Conservation (phyloP, 805 yeast species). For the Metschnikowia gruessii region DNA sequence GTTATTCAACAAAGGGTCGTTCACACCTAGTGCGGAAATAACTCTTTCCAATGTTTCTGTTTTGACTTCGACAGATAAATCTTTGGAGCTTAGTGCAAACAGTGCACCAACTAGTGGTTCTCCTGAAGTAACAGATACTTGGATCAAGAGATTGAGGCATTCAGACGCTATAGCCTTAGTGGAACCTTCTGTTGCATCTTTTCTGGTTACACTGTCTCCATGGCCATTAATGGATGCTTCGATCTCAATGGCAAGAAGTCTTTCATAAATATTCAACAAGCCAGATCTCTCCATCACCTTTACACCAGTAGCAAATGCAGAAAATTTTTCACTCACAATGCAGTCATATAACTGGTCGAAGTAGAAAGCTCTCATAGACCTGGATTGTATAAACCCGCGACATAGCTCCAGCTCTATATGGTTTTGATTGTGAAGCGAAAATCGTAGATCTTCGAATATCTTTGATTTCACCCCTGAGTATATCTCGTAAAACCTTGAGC, state of each 20-base stretch:
- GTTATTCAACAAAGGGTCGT: constrained; percentile 10
- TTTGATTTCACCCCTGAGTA: not conserved
- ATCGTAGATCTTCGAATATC: constrained; percentile 8
- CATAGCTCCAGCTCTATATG: constrained; percentile 4
- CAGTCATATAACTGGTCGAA: constrained; percentile 6
- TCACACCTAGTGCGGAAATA: constrained; percentile 10
- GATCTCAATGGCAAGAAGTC: constrained; percentile 7
- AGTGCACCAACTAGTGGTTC: constrained; percentile 16
- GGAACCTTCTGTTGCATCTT: not conserved
- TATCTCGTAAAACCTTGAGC: not conserved
- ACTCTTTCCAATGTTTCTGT: constrained; percentile 10
- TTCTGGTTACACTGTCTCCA: not conserved
- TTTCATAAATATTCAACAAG: constrained; percentile 4
- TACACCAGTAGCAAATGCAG: constrained; percentile 4
- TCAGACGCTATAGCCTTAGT: not conserved
- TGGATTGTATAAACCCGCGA: constrained; percentile 9
- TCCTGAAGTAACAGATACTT: constrained; percentile 7
- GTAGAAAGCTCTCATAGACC: constrained; percentile 7
- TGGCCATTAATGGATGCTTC: not conserved
- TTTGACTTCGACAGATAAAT: not conserved
- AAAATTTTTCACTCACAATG: not conserved
- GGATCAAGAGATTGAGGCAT: constrained; percentile 4
- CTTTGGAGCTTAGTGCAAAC: constrained; percentile 5
- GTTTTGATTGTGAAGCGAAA: not conserved
- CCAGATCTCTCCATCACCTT: constrained; percentile 4